These are phyloP conservation scores for Leccinum olivaceopallidum DNA, from an alignment of 768 basidiomycete species.

Conservation along the genomic window DNA sequence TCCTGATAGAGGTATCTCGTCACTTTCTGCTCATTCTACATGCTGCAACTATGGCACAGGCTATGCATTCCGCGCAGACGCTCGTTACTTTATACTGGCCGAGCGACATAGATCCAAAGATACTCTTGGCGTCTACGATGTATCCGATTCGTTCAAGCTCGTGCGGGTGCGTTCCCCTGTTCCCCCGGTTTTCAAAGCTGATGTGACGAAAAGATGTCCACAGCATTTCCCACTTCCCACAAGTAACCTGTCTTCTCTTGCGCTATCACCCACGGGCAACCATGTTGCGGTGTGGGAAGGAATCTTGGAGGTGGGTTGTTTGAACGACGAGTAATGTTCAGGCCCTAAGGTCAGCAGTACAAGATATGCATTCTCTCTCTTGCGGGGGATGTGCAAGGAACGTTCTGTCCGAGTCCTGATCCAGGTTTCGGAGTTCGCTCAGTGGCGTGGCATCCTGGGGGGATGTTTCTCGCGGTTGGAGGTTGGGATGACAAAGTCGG, in stretches of 20 bases:
- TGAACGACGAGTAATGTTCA: not conserved
- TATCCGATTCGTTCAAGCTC: slow-evolving; percentile 64
- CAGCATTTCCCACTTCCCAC: slow-evolving; percentile 88
- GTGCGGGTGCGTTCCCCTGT: slow-evolving; percentile 50
- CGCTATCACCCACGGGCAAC: slow-evolving; percentile 76
- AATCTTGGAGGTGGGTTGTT: slow-evolving; percentile 67
- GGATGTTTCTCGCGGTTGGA: slow-evolving; percentile 75
- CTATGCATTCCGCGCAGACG: slow-evolving; percentile 77
- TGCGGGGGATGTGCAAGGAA: slow-evolving; percentile 59
- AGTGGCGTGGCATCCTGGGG: slow-evolving; percentile 85
- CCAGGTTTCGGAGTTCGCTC: slow-evolving; percentile 81
- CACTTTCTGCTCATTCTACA: not conserved
- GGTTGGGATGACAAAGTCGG: slow-evolving; percentile 89
- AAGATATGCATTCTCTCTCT: slow-evolving; percentile 72
- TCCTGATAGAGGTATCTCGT: slow-evolving; percentile 64
- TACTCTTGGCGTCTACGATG: slow-evolving; percentile 82
- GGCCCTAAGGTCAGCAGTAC: slow-evolving; percentile 48
- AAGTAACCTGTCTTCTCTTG: slow-evolving; percentile 63
- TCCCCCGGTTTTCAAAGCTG: slow-evolving; percentile 14
- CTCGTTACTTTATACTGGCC: slow-evolving; percentile 80
- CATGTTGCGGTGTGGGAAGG: slow-evolving; percentile 84
- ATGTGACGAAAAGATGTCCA: slow-evolving; percentile 18
- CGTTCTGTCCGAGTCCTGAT: slow-evolving; percentile 72
- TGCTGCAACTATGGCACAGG: slow-evolving; percentile 41
- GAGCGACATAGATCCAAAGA: slow-evolving; percentile 92